Percentiles rank a stretch among this genome's conserved stretches.
These are phyloP conservation scores for Boletus reticuloceps DNA, from an alignment of 768 basidiomycete species.

Conservation along the genomic window DNA sequence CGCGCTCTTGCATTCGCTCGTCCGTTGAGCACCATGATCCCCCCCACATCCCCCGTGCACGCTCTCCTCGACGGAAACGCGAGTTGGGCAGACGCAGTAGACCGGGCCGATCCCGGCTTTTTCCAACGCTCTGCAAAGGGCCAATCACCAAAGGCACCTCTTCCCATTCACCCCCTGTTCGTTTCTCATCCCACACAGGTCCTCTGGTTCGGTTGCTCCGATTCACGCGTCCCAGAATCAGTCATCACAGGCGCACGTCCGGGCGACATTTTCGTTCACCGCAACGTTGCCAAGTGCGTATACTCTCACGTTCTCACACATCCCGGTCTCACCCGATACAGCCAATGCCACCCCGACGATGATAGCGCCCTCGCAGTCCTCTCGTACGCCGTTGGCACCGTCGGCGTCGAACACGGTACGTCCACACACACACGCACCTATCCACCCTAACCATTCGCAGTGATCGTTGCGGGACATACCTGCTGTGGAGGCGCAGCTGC, in stretches of 20 bases:
- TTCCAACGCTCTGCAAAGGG: constrained; percentile 58
- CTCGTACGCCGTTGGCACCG: constrained; percentile 64
- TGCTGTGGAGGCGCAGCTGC: constrained; percentile 76
- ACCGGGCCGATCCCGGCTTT: constrained; percentile 56
- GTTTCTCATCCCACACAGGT: constrained; percentile 39
- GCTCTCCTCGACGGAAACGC: constrained; percentile 52
- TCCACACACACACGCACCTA: constrained; percentile 7
- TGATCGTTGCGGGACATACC: constrained; percentile 81
- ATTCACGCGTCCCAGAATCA: constrained; percentile 85
- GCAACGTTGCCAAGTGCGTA: constrained; percentile 85
- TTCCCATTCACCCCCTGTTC: neutral
- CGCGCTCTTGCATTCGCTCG: no score
- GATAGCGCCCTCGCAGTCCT: constrained; percentile 70
- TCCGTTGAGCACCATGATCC: constrained; percentile 1
- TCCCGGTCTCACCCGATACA: constrained; percentile 21
- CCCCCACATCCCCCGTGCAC: neutral
- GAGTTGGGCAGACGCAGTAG: constrained; percentile 67
- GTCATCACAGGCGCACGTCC: constrained; percentile 71
- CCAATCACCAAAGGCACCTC: constrained; percentile 57
- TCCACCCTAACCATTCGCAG: constrained; percentile 33
- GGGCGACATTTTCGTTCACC: constrained; percentile 84
- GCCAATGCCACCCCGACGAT: constrained; percentile 74
- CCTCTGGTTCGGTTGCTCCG: constrained; percentile 83
- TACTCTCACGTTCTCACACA: neutral
- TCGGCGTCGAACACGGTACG: constrained; percentile 78